Base-by-base conservation (phyloP, 2,329 filamentous ascomycete species). In the Beauveria sp. region DNA sequence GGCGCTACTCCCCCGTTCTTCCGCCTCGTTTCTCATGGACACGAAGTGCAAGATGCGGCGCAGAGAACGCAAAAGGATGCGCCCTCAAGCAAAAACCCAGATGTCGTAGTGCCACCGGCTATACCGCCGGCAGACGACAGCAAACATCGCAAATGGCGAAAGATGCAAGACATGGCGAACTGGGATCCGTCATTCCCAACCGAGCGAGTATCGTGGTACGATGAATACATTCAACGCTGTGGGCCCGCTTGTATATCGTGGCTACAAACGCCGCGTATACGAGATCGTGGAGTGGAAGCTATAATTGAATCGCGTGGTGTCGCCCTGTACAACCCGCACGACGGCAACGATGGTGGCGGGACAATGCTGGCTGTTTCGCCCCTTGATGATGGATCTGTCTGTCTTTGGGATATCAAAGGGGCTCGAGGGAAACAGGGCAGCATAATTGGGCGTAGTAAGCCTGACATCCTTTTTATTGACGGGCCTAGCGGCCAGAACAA, bases 351-450 rank as follows among this genome's bases (percentile, higher is more conserved):
- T 18, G 69, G 69, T 3, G 60, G 67, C 18, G 76, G 74, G 34
- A 75, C 75, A 3, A 64, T 80, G 64, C 78, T 87, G 59, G 86
- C 90, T 0, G 81, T 96, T 18, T 87, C 89, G 0, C 91, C 92
- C 2, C 77, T 96, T 8, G 91, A 96, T 62, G 90, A 97, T 70
- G 92, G 92, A 0, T 91, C 90, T 57, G 82, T 97, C n/a, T 90
- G 88, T 67, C 75, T 96, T 7, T 97, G 92, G 92, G 89, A 96
- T 69, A 77, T 90, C 56, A 85, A 81, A 60, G 82, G 82, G 1
- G 81, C 79, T 34, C 75, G 76, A 53, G 74, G 74, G 5, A 78
- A 71, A 64, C 82, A 80, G 65, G 89, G 90, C 2, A 82, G 79
- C 3, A 83, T 95, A 38, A 66, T 90, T 12, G 85, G 83, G 1